A percentile compares a stretch with the other conserved stretches of the same genome.
phyloP scores from a whole-genome alignment of 2,329 filamentous ascomycete species.

The Cladosporium halotolerans region DNA sequence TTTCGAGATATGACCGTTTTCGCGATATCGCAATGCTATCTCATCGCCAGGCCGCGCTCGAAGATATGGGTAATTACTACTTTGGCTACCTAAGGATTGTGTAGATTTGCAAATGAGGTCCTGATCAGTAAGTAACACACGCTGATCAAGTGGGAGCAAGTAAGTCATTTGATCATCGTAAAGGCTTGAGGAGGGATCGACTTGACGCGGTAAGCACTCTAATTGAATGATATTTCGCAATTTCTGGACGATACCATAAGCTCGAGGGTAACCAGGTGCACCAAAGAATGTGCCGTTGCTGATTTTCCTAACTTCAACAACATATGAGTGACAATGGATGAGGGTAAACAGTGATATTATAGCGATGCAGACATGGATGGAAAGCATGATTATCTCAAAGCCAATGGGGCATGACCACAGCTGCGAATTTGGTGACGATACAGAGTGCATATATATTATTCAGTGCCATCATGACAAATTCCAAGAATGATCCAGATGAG shows the following conservation, averaged over 20 bases:
- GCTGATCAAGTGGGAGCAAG: neutral
- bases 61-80: neutral
- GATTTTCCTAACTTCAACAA: neutral
- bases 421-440: too few species aligned
- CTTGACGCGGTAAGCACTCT: neutral
- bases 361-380: neutral
- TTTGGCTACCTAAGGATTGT: neutral
- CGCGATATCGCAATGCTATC: constrained; percentile 1
- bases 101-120: neutral
- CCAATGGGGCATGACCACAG: too few species aligned
- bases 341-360: neutral
- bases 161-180: neutral
- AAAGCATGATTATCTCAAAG: too few species aligned
- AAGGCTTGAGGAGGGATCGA: neutral
- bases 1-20: constrained; percentile 4
- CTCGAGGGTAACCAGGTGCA: neutral
- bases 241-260: neutral
- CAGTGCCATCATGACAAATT: too few species aligned
- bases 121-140: neutral
- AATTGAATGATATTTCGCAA: neutral
- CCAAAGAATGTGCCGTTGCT: neutral
- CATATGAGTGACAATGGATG: neutral
- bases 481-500: too few species aligned
- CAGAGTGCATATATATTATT: too few species aligned
- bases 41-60: neutral